Percentiles rank a stretch among this genome's conserved stretches.
Conservation (phyloP, 192 early-diverging fungal species). For the Dissophora globulifera region DNA sequence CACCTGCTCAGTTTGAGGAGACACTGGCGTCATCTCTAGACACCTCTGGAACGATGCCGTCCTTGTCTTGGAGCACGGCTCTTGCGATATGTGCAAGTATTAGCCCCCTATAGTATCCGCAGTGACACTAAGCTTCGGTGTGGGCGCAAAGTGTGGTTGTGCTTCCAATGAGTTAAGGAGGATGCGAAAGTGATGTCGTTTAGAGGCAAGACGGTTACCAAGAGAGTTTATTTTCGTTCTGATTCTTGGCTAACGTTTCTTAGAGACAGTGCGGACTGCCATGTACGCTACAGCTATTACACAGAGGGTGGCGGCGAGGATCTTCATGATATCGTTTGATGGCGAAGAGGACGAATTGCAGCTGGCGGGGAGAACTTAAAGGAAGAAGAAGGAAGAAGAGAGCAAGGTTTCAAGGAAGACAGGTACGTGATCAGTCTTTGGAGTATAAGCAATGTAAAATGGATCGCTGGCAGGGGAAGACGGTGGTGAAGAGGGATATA, state of each 20-base stretch:
- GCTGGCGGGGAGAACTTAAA: too few species aligned
- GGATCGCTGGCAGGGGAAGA: too few species aligned
- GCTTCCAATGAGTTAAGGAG: background rate
- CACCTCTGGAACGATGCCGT: too few species aligned
- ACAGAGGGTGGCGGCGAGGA: background rate
- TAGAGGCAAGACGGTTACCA: background rate
- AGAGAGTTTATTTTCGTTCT: too few species aligned
- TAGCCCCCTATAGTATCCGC: constrained; percentile 14
- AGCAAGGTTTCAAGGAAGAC: too few species aligned
- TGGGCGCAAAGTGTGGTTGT: constrained; percentile 2
- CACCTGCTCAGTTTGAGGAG: too few species aligned
- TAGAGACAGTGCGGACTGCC: background rate
- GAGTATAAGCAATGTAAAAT: too few species aligned
- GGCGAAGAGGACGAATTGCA: too few species aligned
- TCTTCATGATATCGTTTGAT: background rate
- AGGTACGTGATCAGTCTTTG: too few species aligned
- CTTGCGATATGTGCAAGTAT: constrained; percentile 3
- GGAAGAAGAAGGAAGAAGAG: too few species aligned
- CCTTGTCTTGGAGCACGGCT: background rate
- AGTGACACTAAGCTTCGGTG: background rate
- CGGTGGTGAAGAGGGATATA: too few species aligned
- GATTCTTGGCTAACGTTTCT: constrained; percentile 15
- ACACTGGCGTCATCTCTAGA: too few species aligned
- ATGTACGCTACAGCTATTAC: background rate
- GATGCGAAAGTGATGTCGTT: background rate